phyloP scores from a whole-genome alignment of 768 basidiomycete genomes.

The Trametes gibbosa region DNA sequence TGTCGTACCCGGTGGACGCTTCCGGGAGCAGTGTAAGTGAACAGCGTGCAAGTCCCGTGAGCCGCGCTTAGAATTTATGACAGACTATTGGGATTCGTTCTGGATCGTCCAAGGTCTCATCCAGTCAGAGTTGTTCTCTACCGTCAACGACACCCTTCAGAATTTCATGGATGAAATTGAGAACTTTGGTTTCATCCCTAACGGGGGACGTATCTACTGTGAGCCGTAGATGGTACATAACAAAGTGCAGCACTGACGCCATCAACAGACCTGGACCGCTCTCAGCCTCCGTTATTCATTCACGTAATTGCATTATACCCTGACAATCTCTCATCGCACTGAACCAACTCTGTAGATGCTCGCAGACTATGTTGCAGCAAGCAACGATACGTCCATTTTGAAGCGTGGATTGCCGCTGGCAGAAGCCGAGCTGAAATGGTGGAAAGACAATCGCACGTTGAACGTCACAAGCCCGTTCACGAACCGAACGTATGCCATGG shows the following conservation, averaged over 20 bases:
- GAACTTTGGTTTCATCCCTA: constrained; percentile 86
- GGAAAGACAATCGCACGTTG: constrained; percentile 69
- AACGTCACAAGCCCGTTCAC: constrained; percentile 70
- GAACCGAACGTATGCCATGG: constrained; percentile 60
- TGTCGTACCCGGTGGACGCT: constrained; percentile 84
- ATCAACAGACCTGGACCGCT: constrained; percentile 71
- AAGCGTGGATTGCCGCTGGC: constrained; percentile 79
- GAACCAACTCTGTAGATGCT: constrained; percentile 63
- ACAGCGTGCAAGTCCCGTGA: neutral
- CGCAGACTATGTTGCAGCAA: constrained; percentile 71
- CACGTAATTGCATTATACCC: constrained; percentile 43
- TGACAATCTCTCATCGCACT: neutral
- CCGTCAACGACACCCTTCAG: constrained; percentile 75
- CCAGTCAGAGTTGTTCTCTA: constrained; percentile 67
- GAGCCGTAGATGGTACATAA: constrained; percentile 15
- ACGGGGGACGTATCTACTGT: constrained; percentile 92
- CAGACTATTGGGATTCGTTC: constrained; percentile 68
- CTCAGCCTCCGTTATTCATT: constrained; percentile 90
- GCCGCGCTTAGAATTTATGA: neutral
- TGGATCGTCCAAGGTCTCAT: constrained; percentile 91
- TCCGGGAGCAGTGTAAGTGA: constrained; percentile 78
- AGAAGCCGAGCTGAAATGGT: constrained; percentile 84
- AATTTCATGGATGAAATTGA: constrained; percentile 97
- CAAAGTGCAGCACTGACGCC: neutral
- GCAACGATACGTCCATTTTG: constrained; percentile 74